These are phyloP conservation scores for Areca catechu DNA, from an alignment of 176 grass and related monocot species.

Conservation along the genomic window DNA sequence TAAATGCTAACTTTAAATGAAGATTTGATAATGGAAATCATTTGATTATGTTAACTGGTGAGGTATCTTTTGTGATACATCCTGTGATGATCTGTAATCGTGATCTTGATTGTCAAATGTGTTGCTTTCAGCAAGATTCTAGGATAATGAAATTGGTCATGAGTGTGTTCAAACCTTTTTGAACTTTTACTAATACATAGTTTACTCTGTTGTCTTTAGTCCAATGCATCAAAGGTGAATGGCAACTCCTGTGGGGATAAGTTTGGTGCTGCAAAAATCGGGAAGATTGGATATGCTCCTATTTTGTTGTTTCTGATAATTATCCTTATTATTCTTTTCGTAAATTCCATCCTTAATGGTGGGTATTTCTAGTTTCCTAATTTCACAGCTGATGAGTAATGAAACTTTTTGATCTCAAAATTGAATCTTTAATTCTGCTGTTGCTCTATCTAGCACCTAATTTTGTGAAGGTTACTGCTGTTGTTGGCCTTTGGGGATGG, in stretches of 20 bases:
- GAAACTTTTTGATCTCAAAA: conserved; percentile 14
- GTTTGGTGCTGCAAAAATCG: conserved; percentile 43
- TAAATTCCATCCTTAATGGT: conserved; percentile 85
- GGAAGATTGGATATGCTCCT: conserved; percentile 73
- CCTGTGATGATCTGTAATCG: too few relatives aligned
- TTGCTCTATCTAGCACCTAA: conserved; percentile 41
- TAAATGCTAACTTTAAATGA: too few relatives aligned
- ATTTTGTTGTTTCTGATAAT: conserved; percentile 54
- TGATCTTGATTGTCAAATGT: too few relatives aligned
- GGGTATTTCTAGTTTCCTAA: conserved; percentile 4
- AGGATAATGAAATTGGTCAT: too few relatives aligned
- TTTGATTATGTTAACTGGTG: too few relatives aligned
- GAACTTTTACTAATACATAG: conserved; percentile 29
- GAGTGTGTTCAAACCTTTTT: neutral
- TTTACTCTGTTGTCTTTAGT: conserved; percentile 41
- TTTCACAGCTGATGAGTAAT: neutral
- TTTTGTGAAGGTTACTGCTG: conserved; percentile 68
- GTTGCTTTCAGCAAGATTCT: too few relatives aligned
- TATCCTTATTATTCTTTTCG: conserved; percentile 57
- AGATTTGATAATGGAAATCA: too few relatives aligned
- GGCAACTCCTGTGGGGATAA: conserved; percentile 45
- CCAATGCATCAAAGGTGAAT: conserved; percentile 71
- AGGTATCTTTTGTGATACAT: too few relatives aligned
- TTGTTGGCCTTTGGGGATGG: conserved; percentile 78
- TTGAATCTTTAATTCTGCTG: conserved; percentile 24